Conservation (phyloP, 495 filamentous ascomycete species). For the Peziza echinospora region DNA sequence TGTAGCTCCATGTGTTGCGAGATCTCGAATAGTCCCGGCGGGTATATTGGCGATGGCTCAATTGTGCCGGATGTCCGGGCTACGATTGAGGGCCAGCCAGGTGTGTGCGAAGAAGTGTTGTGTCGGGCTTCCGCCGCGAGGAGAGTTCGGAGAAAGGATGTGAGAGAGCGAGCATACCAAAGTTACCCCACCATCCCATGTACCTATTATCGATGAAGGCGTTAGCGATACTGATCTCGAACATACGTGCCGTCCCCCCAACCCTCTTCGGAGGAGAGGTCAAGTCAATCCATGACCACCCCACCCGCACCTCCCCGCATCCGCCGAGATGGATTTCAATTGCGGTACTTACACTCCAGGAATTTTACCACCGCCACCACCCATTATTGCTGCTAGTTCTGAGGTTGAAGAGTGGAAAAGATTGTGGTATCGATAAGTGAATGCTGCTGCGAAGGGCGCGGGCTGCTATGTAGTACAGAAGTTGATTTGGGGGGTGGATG, state of each 20-base stretch:
- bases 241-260: neutral
- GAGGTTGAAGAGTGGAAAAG: neutral
- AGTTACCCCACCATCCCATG: conserved; percentile 63
- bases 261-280: neutral
- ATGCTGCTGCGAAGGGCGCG: too few relatives aligned
- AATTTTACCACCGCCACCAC: conserved; percentile 34
- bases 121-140: neutral
- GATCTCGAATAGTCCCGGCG: conserved; percentile 18
- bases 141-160: too few relatives aligned
- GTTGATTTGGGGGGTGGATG: too few relatives aligned
- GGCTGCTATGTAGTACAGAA: too few relatives aligned
- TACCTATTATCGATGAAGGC: conserved; percentile 34
- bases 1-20: neutral
- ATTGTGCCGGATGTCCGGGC: too few relatives aligned
- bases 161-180: conserved; percentile 43
- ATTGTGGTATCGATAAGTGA: neutral
- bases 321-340: neutral
- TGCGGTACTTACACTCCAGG: conserved; percentile 46
- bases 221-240: conserved; percentile 9
- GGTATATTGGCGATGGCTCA: too few relatives aligned
- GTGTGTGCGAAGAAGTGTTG: too few relatives aligned
- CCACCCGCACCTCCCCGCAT: conserved; percentile 9
- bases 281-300: neutral
- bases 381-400: conserved; percentile 36
- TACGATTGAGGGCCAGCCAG: too few relatives aligned